A percentile compares a stretch with the other conserved stretches of the same genome.
Evolutionary conservation across 176 grass and related monocot species (phyloP).

Genomic region (Bolboschoenus planiculmis): DNA sequence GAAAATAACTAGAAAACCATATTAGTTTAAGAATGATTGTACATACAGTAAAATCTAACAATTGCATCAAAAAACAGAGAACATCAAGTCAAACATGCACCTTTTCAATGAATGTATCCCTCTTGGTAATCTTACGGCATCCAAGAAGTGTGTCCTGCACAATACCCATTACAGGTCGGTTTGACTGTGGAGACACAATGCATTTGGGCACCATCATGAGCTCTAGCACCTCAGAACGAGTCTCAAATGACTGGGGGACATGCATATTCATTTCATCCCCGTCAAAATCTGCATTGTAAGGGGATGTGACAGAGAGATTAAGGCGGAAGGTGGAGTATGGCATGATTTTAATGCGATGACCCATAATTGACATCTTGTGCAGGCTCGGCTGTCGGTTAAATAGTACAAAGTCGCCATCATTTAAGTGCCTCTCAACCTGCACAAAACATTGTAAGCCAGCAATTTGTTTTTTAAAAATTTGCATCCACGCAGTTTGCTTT

Average conservation of each 20-base stretch:
- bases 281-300: conserved; percentile 99
- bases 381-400: conserved; percentile 95
- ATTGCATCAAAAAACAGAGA: no score
- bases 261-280: conserved; percentile 99
- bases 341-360: conserved; percentile 97
- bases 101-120: conserved; percentile 97
- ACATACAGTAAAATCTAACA: neutral
- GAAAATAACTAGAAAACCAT: neutral
- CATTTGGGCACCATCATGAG: conserved; percentile 99
- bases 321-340: conserved; percentile 93
- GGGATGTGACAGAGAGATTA: conserved; percentile 91
- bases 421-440: conserved; percentile 84
- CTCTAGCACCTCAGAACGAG: conserved; percentile 91
- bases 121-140: conserved; percentile 93
- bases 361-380: conserved; percentile 99
- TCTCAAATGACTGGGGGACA: conserved; percentile 95
- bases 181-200: conserved; percentile 87
- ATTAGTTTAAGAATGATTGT: neutral
- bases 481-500: conserved; percentile 4
- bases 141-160: conserved; percentile 89
- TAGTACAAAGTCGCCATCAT: conserved; percentile 93
- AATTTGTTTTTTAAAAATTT: neutral
- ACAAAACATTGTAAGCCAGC: neutral
- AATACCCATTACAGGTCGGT: conserved; percentile 97
- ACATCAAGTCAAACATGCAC: conserved; percentile 25